Conservation (phyloP, 78 protist genomes). For the Dictyostelium brefeldianum region DNA sequence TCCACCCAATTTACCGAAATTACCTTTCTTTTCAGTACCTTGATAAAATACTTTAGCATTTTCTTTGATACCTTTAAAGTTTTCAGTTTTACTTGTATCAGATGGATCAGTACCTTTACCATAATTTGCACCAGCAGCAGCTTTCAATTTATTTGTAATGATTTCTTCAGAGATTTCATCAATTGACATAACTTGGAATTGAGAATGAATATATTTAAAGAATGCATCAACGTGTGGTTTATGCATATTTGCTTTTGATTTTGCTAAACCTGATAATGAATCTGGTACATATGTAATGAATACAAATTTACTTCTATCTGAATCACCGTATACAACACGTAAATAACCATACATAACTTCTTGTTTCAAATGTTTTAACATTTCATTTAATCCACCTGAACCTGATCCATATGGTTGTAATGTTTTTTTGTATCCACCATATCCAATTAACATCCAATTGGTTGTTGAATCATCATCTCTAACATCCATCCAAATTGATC, state of each 20-base stretch:
- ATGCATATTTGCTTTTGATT: conserved; percentile 82
- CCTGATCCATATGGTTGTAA: conserved; percentile 70
- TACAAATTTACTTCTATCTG: conserved; percentile 68
- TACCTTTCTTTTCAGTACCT: conserved; percentile 46
- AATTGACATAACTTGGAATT: conserved; percentile 70
- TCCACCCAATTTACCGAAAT: conserved; percentile 24
- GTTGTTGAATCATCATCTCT: conserved; percentile 58
- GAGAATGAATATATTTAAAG: conserved; percentile 78
- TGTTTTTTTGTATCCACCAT: conserved; percentile 59
- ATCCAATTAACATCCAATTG: conserved; percentile 81
- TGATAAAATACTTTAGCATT: conserved; percentile 77
- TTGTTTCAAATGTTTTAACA: conserved; percentile 30
- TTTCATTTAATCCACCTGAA: conserved; percentile 46
- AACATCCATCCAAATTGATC: conserved; percentile 57
- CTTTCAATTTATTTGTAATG: conserved; percentile 51
- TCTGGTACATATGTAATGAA: conserved; percentile 80
- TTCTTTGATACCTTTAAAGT: conserved; percentile 76
- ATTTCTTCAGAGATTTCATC: conserved; percentile 74
- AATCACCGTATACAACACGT: conserved; percentile 75
- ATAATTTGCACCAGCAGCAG: conserved; percentile 84
- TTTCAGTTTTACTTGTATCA: conserved; percentile 68
- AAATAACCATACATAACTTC: conserved; percentile 77
- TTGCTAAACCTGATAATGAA: conserved; percentile 57
- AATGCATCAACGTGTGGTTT: conserved; percentile 83
- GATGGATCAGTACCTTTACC: conserved; percentile 79